These are phyloP conservation scores for Tulasnella sp. DNA, from an alignment of 768 basidiomycete species.

Conservation along the genomic window DNA sequence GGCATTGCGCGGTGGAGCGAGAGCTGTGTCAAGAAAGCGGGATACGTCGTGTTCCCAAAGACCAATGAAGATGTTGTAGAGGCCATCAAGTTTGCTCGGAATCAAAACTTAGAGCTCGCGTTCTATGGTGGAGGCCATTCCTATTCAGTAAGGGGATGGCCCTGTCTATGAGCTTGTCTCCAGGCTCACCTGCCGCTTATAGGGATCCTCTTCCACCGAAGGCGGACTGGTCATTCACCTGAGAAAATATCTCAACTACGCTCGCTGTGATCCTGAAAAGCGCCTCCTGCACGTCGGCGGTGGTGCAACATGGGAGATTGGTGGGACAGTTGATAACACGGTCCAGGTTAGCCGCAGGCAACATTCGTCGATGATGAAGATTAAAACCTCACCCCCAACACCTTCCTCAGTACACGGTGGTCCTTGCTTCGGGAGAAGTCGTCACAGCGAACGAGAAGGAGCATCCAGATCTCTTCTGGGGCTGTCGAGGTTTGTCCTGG, in stretches of 20 bases:
- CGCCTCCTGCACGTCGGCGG: neutral
- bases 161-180: constrained; percentile 29
- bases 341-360: neutral
- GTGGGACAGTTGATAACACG: constrained; percentile 10
- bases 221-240: constrained; percentile 20
- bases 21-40: neutral
- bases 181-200: neutral
- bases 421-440: constrained; percentile 22
- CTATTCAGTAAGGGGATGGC: constrained; percentile 44
- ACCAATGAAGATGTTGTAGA: constrained; percentile 8
- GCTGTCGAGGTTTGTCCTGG: neutral
- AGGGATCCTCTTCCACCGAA: constrained; percentile 2
- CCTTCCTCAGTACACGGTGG: constrained; percentile 18
- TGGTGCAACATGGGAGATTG: neutral
- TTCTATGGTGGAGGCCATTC: constrained; percentile 40
- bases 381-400: neutral
- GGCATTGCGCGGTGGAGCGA: constrained; percentile 15
- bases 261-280: constrained; percentile 14
- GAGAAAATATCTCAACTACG: constrained; percentile 11
- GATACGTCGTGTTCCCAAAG: constrained; percentile 16
- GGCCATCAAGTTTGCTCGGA: constrained; percentile 18
- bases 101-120: neutral
- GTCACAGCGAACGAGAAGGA: constrained; percentile 11
- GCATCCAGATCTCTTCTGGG: constrained; percentile 26
- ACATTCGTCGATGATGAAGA: too few species aligned